Base-by-base conservation (phyloP, 495 filamentous ascomycete species). In the Aspergillus mulundensis region DNA sequence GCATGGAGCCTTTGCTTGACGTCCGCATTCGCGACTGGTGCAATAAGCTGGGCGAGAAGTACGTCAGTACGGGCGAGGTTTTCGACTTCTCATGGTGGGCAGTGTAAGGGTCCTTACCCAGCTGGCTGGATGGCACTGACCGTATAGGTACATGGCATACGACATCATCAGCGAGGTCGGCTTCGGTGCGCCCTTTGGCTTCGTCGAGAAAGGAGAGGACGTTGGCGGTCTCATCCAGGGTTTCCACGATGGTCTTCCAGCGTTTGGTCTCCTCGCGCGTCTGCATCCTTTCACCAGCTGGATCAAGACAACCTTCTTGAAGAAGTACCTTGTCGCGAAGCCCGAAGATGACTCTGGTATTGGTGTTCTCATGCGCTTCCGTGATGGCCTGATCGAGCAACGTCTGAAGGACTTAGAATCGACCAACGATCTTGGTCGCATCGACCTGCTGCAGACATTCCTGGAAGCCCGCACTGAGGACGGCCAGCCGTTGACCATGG, bases 131-230 rank as follows among this genome's bases (percentile, higher is more conserved):
- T n/a, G 6, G 4, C 18, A n/a, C 30, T 50, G 14, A 50, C 32
- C 19, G 1, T 34, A 16, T 14, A 50, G 71, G 1, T 80, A 70
- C 50, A 79, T 83, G 62, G 81, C 83, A 6, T 81, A 87, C 58
- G 87, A 89, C 58, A 75, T 84, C 1, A 84, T 89, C 53, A 80
- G 79, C 11, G 80, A 87, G 58, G 70, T 88, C 32, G 83, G 80
- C 8, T 85, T 85, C 61, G 84, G 84, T 12, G 69, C 77, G 30
- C 75, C 84, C 0, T 76, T 88, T 19, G 85, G 86, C 14, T 87
- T 82, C 60, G 69, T 88, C 3, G 72, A 79, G 40, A 73, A 72
- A 50, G 84, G 83, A 24, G 66, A 71, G 6, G 86, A 89, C 61
- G 71, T 81, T 28, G 73, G 77, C 36, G 74, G 78, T 21, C 73